A percentile compares a stretch with the other conserved stretches of the same genome.
Evolutionary conservation across 352 stramenopile species (phyloP).

Genomic region (Stramenopiles sp.): DNA sequence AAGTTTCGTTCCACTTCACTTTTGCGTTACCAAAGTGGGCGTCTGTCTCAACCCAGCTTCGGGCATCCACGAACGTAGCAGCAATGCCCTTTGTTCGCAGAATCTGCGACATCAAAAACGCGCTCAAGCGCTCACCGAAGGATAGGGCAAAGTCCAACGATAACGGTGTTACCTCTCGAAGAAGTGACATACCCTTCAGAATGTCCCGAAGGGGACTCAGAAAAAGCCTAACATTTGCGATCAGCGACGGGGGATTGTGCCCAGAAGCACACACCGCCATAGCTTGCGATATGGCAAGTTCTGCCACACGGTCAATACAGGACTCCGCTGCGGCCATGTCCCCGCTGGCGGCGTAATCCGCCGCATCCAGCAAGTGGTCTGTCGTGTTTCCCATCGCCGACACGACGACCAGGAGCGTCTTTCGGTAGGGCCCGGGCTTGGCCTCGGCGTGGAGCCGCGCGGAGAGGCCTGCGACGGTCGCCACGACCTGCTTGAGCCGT

Average conservation of each 20-base stretch:
- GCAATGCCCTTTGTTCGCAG: slow-evolving; percentile 30
- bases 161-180: slow-evolving; percentile 44
- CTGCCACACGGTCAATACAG: slow-evolving; percentile 38
- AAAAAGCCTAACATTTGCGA: slow-evolving; percentile 30
- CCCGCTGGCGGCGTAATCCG: slow-evolving; percentile 35
- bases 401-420: slow-evolving; percentile 44
- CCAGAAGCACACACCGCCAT: slow-evolving; percentile 18
- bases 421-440: no score
- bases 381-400: slow-evolving; percentile 52
- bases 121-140: slow-evolving; percentile 48
- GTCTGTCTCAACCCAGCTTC: slow-evolving; percentile 47
- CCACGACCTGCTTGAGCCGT: slow-evolving; percentile 39
- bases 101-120: slow-evolving; percentile 35
- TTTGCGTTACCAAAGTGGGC: slow-evolving; percentile 44
- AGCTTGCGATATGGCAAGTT: slow-evolving; percentile 38
- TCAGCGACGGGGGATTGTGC: no score
- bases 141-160: slow-evolving; percentile 47
- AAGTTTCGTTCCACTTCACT: slow-evolving; percentile 48
- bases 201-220: slow-evolving; percentile 49
- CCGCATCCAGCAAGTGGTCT: slow-evolving; percentile 41
- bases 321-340: slow-evolving; percentile 30
- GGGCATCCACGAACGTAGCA: slow-evolving; percentile 39
- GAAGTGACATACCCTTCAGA: slow-evolving; percentile 42
- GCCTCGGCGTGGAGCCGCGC: slow-evolving; percentile 17
- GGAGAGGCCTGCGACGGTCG: slow-evolving; percentile 38